phyloP scores from a whole-genome alignment of 139 green algal species.

The Chlamydomonas incerta region DNA sequence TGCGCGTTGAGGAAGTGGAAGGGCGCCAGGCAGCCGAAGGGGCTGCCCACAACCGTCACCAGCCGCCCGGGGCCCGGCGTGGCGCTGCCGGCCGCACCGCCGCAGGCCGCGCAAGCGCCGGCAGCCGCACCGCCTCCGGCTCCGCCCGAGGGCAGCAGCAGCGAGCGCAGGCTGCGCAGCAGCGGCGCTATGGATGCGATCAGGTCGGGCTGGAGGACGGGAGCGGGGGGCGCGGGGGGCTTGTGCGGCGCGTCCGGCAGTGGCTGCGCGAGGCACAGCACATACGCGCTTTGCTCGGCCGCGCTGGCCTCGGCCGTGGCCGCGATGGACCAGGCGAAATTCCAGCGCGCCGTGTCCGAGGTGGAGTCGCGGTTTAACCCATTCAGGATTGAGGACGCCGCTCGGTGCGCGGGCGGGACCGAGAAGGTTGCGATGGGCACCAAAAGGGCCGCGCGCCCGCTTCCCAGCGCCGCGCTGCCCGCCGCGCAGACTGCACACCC shows the following conservation, averaged over 20 bases:
- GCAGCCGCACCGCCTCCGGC: too few relatives aligned
- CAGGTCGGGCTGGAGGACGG: too few relatives aligned
- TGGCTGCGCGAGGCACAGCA: constrained; percentile 5
- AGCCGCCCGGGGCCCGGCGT: background rate
- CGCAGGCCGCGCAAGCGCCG: too few relatives aligned
- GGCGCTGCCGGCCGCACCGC: background rate
- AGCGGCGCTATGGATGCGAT: too few relatives aligned
- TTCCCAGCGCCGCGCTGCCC: background rate
- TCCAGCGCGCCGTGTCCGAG: background rate
- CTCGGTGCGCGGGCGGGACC: background rate
- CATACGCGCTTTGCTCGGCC: constrained; percentile 1
- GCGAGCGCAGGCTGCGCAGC: too few relatives aligned
- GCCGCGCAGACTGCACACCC: constrained; percentile 9
- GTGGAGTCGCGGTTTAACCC: constrained; percentile 7
- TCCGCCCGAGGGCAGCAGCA: too few relatives aligned
- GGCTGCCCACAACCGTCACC: constrained; percentile 52
- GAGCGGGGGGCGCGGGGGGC: too few relatives aligned
- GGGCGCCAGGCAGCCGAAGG: constrained; percentile 76
- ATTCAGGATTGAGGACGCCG: background rate
- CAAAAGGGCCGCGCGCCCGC: background rate
- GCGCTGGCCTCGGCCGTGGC: background rate
- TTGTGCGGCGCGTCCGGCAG: background rate
- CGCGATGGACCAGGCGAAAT: background rate
- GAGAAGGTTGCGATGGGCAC: background rate
- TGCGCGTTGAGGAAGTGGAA: constrained; percentile 66